These are phyloP conservation scores for Crithidia bombi DNA, from an alignment of 208 protist species.

Conservation along the genomic window DNA sequence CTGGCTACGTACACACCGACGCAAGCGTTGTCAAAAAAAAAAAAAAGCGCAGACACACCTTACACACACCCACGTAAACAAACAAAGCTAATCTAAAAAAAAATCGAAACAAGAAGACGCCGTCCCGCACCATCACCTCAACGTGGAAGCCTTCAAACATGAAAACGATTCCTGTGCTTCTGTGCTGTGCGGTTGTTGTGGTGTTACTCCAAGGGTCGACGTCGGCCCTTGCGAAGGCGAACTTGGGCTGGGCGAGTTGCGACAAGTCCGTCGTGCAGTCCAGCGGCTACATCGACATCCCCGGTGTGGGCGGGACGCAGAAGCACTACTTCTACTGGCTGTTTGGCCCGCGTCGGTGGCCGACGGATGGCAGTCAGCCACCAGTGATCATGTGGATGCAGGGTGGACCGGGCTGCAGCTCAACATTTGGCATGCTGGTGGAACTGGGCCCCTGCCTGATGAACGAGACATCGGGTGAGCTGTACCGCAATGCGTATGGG, in stretches of 20 bases:
- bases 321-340: conserved; percentile 93
- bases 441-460: conserved; percentile 88
- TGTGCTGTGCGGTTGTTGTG: no score
- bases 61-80: no score
- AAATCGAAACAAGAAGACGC: no score
- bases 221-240: background rate
- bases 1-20: no score
- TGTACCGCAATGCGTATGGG: conserved; percentile 68
- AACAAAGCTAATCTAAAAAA: no score
- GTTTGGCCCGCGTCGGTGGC: conserved; percentile 62
- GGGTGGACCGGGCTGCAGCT: conserved; percentile 92
- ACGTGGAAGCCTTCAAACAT: no score
- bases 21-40: no score
- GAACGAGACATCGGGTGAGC: conserved; percentile 47
- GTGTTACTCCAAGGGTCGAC: no score
- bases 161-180: no score
- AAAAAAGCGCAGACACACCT: no score
- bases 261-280: conserved; percentile 61
- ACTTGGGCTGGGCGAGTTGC: conserved; percentile 45
- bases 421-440: conserved; percentile 55
- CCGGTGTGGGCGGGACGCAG: conserved; percentile 36
- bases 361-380: conserved; percentile 37
- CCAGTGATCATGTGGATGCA: conserved; percentile 91
- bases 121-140: no score
- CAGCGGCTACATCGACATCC: conserved; percentile 80